Base-by-base conservation (phyloP, 1,139 yeast species). In the Geotrichum bryndzae region DNA sequence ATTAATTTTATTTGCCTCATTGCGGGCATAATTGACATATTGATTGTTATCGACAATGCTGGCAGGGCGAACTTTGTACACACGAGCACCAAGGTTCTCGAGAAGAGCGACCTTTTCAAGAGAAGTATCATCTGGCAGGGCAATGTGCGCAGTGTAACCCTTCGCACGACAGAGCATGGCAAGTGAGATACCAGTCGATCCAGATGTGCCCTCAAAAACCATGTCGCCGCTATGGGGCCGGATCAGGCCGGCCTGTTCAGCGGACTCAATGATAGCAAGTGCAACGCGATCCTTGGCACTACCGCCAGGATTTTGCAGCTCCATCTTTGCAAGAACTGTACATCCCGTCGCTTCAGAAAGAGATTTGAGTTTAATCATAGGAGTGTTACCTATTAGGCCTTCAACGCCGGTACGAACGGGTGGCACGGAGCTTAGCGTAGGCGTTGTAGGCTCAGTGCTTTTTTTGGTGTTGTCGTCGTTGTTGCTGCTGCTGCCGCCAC, bases 241-340 rank as follows among this genome's bases (percentile, higher is more conserved):
- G 53, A 92, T 73, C 15, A 78, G 72, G 0, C 94, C 95, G 53
- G 70, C 66, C 13, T 67, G 61, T 73, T 90, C 97, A 61, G 89
- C 88, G 23, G 82, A 83, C 60, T 83, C 76, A 41, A 92, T 87
- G 67, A 94, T 88, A 1, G 96, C 88, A 58, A 90, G 79, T 1
- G 98, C 99, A 51, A 94, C 96, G 61, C 99, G 79, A 71, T 94
- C 99, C 71, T 94, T 94, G 48, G 97, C 96, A 58, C 96, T 88
- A 0, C 98, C 98, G 25, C 96, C 99, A 0, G 98, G 98, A 70
- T 94, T 94, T 68, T 82, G 77, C 63, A 90, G 77, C 74, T 94
- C 99, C 65, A 92, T 75, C 72, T 94, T 94, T 62, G 96, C 98
- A 69, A 85, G 89, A 10, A 94, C 84, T 57, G 87, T 85, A 71